These are phyloP conservation scores for Tolypocladium tropicale DNA, from an alignment of 2,329 filamentous ascomycete species.

Conservation along the genomic window DNA sequence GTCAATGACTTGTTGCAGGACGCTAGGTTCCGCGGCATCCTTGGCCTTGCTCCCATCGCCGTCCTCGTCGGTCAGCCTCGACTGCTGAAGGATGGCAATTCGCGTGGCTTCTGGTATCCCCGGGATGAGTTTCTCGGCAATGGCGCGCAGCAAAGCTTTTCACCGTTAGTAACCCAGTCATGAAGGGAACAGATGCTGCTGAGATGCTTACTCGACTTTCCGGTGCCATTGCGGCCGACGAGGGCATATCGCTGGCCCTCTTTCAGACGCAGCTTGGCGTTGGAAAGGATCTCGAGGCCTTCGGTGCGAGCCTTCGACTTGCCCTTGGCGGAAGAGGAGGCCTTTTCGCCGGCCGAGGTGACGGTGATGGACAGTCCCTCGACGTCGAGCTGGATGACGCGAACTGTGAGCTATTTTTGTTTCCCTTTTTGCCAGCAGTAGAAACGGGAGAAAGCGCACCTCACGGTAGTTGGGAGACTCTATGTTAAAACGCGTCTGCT, in stretches of 20 bases:
- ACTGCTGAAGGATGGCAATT: constrained; percentile 62
- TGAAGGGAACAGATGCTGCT: not conserved
- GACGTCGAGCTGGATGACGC: constrained; percentile 46
- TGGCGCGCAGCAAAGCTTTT: constrained; percentile 59
- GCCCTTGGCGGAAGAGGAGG: constrained; percentile 32
- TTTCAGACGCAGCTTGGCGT: constrained; percentile 62
- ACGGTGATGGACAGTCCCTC: constrained; percentile 65
- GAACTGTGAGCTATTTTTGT: not conserved
- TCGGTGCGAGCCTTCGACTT: constrained; percentile 35
- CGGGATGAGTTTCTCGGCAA: constrained; percentile 69
- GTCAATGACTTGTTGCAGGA: constrained; percentile 60
- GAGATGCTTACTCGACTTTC: constrained; percentile 59
- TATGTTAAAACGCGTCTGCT: constrained; percentile 57
- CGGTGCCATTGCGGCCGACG: constrained; percentile 70
- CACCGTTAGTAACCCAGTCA: not conserved
- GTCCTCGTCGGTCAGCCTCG: constrained; percentile 23
- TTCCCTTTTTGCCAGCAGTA: not conserved
- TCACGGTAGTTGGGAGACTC: constrained; percentile 45
- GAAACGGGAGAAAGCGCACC: constrained; percentile 23
- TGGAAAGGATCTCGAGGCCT: constrained; percentile 57
- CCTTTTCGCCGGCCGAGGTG: constrained; percentile 28
- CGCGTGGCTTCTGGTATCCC: constrained; percentile 58
- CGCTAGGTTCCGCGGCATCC: constrained; percentile 23
- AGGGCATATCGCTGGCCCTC: constrained; percentile 67
- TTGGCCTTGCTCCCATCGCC: constrained; percentile 14